phyloP scores from a whole-genome alignment of 495 filamentous ascomycete genomes.

The Lasiosphaeria ovina region DNA sequence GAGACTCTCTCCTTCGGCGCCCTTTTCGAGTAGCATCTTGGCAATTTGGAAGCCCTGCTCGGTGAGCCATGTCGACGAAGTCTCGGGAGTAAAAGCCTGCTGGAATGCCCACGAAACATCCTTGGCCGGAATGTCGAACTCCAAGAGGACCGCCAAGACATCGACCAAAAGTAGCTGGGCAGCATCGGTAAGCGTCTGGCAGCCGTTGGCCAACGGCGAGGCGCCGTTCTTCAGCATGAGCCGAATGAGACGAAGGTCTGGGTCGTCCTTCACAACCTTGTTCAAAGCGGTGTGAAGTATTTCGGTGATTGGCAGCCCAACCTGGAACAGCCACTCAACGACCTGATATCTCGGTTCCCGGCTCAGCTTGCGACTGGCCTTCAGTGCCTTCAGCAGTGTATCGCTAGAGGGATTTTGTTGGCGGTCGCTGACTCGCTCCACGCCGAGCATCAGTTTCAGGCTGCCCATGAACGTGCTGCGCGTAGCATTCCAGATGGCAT shows the following conservation, averaged over 20 bases:
- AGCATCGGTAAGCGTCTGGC: constrained; percentile 46
- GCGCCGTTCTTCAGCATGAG: constrained; percentile 42
- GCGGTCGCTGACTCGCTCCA: constrained; percentile 26
- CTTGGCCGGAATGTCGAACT: constrained; percentile 30
- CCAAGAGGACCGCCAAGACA: constrained; percentile 37
- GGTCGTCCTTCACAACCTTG: constrained; percentile 44
- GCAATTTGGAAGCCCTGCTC: constrained; percentile 38
- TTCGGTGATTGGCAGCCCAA: constrained; percentile 38
- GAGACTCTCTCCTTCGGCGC: constrained; percentile 41
- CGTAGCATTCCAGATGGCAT: constrained; percentile 48
- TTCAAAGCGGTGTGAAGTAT: constrained; percentile 41
- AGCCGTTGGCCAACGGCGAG: constrained; percentile 40
- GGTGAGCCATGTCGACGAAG: constrained; percentile 37
- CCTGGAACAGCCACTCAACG: constrained; percentile 43
- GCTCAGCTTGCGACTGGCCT: constrained; percentile 43
- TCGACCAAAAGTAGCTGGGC: constrained; percentile 30
- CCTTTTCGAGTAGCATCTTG: constrained; percentile 39
- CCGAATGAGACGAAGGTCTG: constrained; percentile 40
- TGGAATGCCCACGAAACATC: constrained; percentile 40
- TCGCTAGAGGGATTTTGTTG: constrained; percentile 38
- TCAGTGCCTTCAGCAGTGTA: constrained; percentile 42
- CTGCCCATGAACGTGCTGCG: constrained; percentile 41
- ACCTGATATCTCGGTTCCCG: constrained; percentile 41
- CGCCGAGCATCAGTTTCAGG: constrained; percentile 44
- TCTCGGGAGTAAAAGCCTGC: constrained; percentile 35